phyloP scores from a whole-genome alignment of 2,329 filamentous ascomycete species.

The Emmonsiellopsis sp. region DNA sequence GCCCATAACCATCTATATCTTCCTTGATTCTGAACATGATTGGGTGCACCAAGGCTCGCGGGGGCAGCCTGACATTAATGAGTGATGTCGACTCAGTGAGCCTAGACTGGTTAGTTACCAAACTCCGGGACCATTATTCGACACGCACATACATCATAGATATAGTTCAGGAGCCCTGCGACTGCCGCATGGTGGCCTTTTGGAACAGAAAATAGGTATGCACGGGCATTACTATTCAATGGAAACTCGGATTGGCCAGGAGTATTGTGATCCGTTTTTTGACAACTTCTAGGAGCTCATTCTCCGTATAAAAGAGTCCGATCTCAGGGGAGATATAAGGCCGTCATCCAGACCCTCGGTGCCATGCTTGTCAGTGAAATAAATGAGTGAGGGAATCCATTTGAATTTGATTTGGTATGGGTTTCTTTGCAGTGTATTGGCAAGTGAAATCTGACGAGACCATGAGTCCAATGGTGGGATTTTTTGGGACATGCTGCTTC shows the following conservation, averaged over 20 bases:
- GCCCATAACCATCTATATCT: no score
- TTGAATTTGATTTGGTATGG: no score
- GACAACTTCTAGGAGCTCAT: background rate
- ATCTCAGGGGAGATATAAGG: background rate
- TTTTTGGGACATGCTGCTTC: no score
- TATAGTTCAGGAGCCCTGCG: background rate
- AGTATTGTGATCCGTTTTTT: background rate
- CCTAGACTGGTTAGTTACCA: background rate
- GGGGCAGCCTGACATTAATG: no score
- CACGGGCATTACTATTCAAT: background rate
- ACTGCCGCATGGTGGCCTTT: conserved; percentile 9
- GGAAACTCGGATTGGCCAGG: background rate
- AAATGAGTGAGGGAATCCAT: no score
- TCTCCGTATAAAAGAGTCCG: background rate
- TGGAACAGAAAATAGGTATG: background rate
- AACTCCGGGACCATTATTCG: background rate
- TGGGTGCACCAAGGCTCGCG: no score
- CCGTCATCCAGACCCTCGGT: no score
- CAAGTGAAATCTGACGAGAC: no score
- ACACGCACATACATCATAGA: conserved; percentile 3
- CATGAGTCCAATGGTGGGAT: no score
- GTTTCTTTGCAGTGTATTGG: no score
- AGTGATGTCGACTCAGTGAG: conserved; percentile 2
- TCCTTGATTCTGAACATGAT: no score
- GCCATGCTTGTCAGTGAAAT: no score